Evolutionary conservation across 1,284 basidiomycete species (phyloP), one percentile per base, ranked within the genome.

Genomic region (Sporisorium reilianum): DNA sequence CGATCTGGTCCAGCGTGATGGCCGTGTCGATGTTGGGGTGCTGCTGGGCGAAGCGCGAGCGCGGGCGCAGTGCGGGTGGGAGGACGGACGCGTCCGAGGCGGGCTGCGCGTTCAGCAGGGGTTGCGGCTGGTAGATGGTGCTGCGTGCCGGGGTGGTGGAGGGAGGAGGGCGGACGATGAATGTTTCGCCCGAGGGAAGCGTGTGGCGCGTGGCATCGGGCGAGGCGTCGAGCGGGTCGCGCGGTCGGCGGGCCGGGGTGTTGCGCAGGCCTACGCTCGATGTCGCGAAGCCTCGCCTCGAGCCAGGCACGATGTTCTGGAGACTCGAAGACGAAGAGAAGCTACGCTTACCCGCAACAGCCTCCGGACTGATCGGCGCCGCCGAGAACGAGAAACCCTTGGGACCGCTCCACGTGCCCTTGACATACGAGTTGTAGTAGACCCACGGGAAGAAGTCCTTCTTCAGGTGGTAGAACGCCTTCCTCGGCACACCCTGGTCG

Each of bases 401-500:
- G 18, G 80, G 80, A 2, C 80, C 81, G 8, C 56, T 55, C 86
- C 86, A 87, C 25, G 80, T 84, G 18, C 88, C 89, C 80, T 88
- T 87, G 81, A 94, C 90, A 90, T 94, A 92, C 63, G 88, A 87
- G 71, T 90, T 90, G 89, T 92, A 98, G 88, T 98, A 98, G 1
- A 89, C 90, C 85, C 88, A 89, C 7, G 95, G 95, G 88, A 99
- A 95, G 64, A 97, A 75, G 78, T 93, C 91, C 89, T 91, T 97
- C 86, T 96, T 97, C 66, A 99, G 85, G 86, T 96, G 90, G 87
- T 95, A 98, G 88, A 93, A 97, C 2, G 90, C 79, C 61, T 91
- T 91, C 78, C 63, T 66, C n/a, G 80, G 78, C 52, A 61, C 65
- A 26, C 64, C 63, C 62, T 83, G 81, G 46, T 83, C 79, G 44